Evolutionary conservation across 2,329 filamentous ascomycete species (phyloP), one percentile per base, ranked within the genome.

Genomic region (Raffaelea albimanens): DNA sequence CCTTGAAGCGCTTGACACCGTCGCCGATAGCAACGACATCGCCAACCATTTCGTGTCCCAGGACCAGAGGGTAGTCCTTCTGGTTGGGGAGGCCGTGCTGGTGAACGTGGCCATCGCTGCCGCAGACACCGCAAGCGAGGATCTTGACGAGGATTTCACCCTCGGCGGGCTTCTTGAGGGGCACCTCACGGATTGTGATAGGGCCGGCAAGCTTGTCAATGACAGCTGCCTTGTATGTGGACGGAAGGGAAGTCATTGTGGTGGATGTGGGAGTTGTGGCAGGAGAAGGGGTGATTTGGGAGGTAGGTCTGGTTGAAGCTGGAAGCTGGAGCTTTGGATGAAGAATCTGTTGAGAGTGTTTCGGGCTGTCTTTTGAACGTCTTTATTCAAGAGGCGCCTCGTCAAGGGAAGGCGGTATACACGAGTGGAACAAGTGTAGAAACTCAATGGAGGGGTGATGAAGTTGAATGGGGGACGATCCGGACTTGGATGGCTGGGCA

Each of bases 41-140:
- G 11, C 85, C 84, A 47, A 89, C 75, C 31, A 83, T 67, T 61
- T 89, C 85, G 63, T 90, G 85, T 20, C 85, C 85, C 0, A 82
- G 80, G 2, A 80, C 64, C 5, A 77, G 71, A 1, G 83, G 83
- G 56, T 76, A 82, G 19, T 71, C 56, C 40, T 76, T 70, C 11
- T 76, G 77, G 2, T 29, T 23, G 61, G 55, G 21, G 40, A 83
- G 65, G 4, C 63, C 56, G 21, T 78, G 78, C 3, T 58, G 42
- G 44, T 71, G 67, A 1, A 75, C 62, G 46, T 61, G 63, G 19
- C 64, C 51, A 56, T 88, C 85, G 1, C 73, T 76, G 60, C 80
- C 81, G 62, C 85, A 89, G 43, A 90, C 75, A 40, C 85, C 85
- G 55, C 80, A 86, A 5, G 84, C 84, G 9, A 80, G 67, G 3